These are phyloP conservation scores for Sugiyamaella americana DNA, from an alignment of 805 yeast genomes.

Conservation along the genomic window DNA sequence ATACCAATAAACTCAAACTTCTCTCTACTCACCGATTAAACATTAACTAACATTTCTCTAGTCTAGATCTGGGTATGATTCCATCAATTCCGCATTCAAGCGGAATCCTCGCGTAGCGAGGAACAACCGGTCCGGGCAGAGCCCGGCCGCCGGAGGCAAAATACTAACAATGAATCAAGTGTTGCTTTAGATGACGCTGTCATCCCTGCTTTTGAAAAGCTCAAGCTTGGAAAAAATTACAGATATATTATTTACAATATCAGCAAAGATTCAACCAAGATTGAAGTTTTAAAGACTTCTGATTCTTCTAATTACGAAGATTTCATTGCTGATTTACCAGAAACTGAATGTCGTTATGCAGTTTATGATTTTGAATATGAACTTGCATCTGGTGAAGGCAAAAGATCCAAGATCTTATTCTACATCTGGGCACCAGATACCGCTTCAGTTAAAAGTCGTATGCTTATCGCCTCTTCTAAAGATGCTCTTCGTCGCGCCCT, in stretches of 20 bases:
- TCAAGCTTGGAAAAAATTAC: slow-evolving; percentile 76
- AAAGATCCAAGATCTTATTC: slow-evolving; percentile 69
- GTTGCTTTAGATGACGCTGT: slow-evolving; percentile 88
- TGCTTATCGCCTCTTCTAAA: slow-evolving; percentile 98
- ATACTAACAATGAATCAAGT: slow-evolving; percentile 35
- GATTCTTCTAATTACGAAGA: slow-evolving; percentile 69
- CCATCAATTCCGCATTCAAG: neutral
- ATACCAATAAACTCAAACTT: no score
- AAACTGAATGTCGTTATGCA: slow-evolving; percentile 93
- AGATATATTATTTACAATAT: slow-evolving; percentile 78
- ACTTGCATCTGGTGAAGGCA: slow-evolving; percentile 84
- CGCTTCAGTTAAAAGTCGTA: slow-evolving; percentile 87
- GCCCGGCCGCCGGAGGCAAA: neutral
- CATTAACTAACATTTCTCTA: neutral
- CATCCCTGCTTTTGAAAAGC: slow-evolving; percentile 87
- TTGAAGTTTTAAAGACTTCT: slow-evolving; percentile 83
- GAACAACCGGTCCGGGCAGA: neutral
- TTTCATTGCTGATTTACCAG: slow-evolving; percentile 85
- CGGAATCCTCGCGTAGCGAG: neutral
- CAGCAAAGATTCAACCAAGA: slow-evolving; percentile 83
- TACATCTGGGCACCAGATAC: slow-evolving; percentile 97
- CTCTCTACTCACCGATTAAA: no score
- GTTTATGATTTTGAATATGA: slow-evolving; percentile 96
- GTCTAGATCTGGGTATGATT: slow-evolving; percentile 5
- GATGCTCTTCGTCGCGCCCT: slow-evolving; percentile 96